Evolutionary conservation across 2,329 filamentous ascomycete species (phyloP), one percentile per base, ranked within the genome.

Genomic region (Epichloe hybrida): DNA sequence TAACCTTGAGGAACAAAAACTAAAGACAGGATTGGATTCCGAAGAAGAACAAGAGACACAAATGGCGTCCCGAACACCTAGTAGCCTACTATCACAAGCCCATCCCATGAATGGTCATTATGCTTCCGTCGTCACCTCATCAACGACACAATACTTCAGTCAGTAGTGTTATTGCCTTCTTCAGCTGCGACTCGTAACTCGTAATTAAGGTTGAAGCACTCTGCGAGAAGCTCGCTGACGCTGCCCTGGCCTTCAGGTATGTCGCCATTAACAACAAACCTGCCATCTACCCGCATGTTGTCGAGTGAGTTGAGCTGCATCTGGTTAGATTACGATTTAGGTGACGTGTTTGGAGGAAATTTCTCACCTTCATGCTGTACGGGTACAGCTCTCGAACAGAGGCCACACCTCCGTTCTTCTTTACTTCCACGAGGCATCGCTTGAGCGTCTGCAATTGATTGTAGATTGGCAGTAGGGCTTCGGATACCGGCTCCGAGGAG

Each of bases 361-460:
- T 17, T 17, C 73, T 48, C 65, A 88, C 88, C 81, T 98, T 98
- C 89, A 98, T 96, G 72, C 88, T 96, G 64, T 98, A 98, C 0
- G 93, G 93, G 60, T 97, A 98, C 38, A 98, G 72, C 63, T 98
- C 93, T 55, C 91, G 78, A 3, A 87, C 82, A 37, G 86, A 90
- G 13, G 86, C 84, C 4, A 96, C 88, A 13, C 93, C 93, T 2
- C 93, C 93, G 4, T 83, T 88, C 57, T 90, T 86, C 71, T 94
- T 91, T 21, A 98, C 93, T 66, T 98, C 91, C 37, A 90, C 65
- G 51, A 98, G 71, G 64, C 93, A 98, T 58, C 88, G 81, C 63
- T 89, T 90, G 56, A 98, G 71, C 0, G 93, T 98, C 63, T 94
- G 86, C 3, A 98, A 75, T 66, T 98, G 93, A 66, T 98, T 98